phyloP scores from a whole-genome alignment of 257 asterid species.

The Primulina huaijiensis region DNA sequence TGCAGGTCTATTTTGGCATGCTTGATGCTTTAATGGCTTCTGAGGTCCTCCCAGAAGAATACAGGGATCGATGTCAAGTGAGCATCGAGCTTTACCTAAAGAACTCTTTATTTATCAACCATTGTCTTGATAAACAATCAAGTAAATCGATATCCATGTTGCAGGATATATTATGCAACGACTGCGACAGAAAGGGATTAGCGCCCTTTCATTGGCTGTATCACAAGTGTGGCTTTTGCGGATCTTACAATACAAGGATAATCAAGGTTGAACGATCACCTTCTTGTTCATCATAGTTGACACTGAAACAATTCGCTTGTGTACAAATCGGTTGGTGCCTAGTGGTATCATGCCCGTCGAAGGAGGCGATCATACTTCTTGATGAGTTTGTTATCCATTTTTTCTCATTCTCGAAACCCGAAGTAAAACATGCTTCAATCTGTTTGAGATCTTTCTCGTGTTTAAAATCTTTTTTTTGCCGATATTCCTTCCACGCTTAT shows the following conservation, averaged over 20 bases:
- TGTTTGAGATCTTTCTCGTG: no score
- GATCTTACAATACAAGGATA: conserved; percentile 86
- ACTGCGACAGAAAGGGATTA: conserved; percentile 70
- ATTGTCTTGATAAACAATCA: neutral
- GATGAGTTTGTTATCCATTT: neutral
- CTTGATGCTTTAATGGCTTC: conserved; percentile 95
- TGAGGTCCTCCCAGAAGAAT: conserved; percentile 92
- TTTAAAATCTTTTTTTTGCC: neutral
- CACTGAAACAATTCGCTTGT: neutral
- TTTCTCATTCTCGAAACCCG: neutral
- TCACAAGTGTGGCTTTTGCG: conserved; percentile 80
- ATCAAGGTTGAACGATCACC: conserved; percentile 70
- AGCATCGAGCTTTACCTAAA: conserved; percentile 5
- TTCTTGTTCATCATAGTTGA: conserved; percentile 46
- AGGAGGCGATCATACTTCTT: neutral
- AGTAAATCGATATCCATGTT: neutral
- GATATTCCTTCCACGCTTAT: neutral
- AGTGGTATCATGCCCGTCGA: neutral
- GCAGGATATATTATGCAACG: conserved; percentile 91
- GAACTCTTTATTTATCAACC: neutral
- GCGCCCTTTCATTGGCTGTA: conserved; percentile 93
- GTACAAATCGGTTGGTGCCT: neutral
- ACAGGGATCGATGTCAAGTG: conserved; percentile 79
- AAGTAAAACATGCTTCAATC: neutral
- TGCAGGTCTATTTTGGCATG: conserved; percentile 93